phyloP scores from a whole-genome alignment of 2,329 filamentous ascomycete species.

The Taxawa tesnikishii region DNA sequence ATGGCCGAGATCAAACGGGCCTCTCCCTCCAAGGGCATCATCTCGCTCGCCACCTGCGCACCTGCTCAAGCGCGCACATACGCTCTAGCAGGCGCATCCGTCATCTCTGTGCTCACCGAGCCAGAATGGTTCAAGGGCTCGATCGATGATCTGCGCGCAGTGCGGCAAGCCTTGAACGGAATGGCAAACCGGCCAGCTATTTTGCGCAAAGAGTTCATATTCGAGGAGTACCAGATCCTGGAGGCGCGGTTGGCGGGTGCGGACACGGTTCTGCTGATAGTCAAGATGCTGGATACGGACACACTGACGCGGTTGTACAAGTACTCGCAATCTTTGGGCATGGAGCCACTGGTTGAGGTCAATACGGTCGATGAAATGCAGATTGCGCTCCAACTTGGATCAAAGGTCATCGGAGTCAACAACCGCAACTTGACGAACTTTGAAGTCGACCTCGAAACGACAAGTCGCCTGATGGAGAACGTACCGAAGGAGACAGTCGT shows the following conservation, averaged over 20 bases:
- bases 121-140: conserved; percentile 99
- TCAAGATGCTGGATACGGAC: conserved; percentile 84
- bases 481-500: conserved; percentile 79
- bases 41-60: conserved; percentile 76
- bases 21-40: conserved; percentile 91
- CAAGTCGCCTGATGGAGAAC: conserved; percentile 73
- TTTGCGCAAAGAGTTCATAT: conserved; percentile 91
- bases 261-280: conserved; percentile 88
- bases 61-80: conserved; percentile 85
- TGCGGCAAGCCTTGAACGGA: conserved; percentile 75
- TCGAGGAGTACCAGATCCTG: conserved; percentile 95
- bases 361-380: conserved; percentile 92
- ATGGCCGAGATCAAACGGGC: conserved; percentile 97
- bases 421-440: conserved; percentile 95
- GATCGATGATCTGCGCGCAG: conserved; percentile 81
- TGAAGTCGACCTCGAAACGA: conserved; percentile 89
- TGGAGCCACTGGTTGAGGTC: conserved; percentile 96
- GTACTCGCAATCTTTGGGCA: conserved; percentile 80
- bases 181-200: conserved; percentile 90
- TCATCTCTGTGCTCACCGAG: conserved; percentile 96
- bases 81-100: conserved; percentile 84
- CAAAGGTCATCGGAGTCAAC: conserved; percentile 92
- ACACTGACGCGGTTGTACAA: conserved; percentile 68
- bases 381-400: conserved; percentile 70
- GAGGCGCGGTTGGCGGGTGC: conserved; percentile 87